Percentiles rank a stretch among this genome's conserved stretches.
These are phyloP conservation scores for Hylodesmum podocarpum DNA, from an alignment of 306 rosid genomes.

Conservation along the genomic window DNA sequence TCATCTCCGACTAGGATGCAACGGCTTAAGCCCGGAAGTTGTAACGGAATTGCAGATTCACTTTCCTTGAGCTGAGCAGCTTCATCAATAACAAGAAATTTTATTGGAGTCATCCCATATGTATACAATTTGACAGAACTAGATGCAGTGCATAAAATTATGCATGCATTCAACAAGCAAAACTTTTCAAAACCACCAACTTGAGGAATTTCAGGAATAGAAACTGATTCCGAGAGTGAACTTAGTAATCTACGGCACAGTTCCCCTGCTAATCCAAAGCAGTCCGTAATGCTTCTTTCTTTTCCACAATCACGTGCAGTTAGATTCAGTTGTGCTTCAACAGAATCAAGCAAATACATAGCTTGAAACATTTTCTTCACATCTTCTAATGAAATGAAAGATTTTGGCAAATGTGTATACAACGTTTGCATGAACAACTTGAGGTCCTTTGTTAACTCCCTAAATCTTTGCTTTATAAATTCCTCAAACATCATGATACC, in stretches of 20 bases:
- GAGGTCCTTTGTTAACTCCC: slow-evolving; percentile 3
- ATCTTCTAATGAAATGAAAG: slow-evolving; percentile 24
- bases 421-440: slow-evolving; percentile 11
- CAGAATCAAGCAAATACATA: neutral
- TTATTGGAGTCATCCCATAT: neutral
- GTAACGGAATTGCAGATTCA: slow-evolving; percentile 55
- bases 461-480: slow-evolving; percentile 36
- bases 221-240: no score
- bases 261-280: neutral
- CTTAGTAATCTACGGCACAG: neutral
- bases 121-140: slow-evolving; percentile 31
- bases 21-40: slow-evolving; percentile 37
- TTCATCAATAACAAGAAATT: slow-evolving; percentile 52
- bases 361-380: slow-evolving; percentile 19
- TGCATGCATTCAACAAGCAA: slow-evolving; percentile 30
- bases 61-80: slow-evolving; percentile 63
- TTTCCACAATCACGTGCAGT: neutral
- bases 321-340: neutral
- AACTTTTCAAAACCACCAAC: neutral
- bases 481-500: neutral
- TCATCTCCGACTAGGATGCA: slow-evolving; percentile 58
- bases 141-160: slow-evolving; percentile 38
- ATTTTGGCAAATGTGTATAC: slow-evolving; percentile 51
- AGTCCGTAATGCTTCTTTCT: neutral
- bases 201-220: no score